Evolutionary conservation across 2,329 filamentous ascomycete species (phyloP).

Genomic region (Coleophoma eucalyptorum): DNA sequence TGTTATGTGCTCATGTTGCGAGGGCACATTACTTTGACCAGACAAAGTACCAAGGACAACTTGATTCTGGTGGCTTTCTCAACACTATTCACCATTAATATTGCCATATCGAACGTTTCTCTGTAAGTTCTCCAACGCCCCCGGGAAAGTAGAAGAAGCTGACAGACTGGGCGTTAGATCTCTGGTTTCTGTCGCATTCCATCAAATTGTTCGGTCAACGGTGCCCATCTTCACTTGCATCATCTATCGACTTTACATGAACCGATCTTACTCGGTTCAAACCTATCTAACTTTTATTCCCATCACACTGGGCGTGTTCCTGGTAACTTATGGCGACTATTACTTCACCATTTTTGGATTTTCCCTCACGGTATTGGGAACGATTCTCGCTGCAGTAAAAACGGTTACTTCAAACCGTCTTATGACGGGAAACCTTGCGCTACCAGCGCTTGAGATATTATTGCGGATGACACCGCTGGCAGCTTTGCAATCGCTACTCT

Average conservation of each 20-base stretch:
- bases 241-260: constrained; percentile 54
- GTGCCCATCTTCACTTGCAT: constrained; percentile 58
- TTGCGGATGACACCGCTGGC: constrained; percentile 60
- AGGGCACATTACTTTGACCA: constrained; percentile 49
- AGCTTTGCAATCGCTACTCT: constrained; percentile 48
- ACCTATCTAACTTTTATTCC: constrained; percentile 59
- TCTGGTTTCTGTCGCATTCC: constrained; percentile 62
- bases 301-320: constrained; percentile 54
- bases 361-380: constrained; percentile 49
- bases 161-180: constrained; percentile 17
- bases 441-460: constrained; percentile 57
- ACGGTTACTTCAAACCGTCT: constrained; percentile 61
- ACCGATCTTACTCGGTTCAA: constrained; percentile 47
- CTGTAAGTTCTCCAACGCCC: constrained; percentile 31
- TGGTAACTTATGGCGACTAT: constrained; percentile 60
- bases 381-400: constrained; percentile 45
- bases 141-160: too few species aligned
- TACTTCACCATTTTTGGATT: constrained; percentile 56
- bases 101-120: constrained; percentile 62
- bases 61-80: constrained; percentile 55
- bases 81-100: constrained; percentile 58
- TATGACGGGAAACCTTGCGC: constrained; percentile 56
- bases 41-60: constrained; percentile 48
- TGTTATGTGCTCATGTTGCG: constrained; percentile 47
- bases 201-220: constrained; percentile 60